Evolutionary conservation across 306 rosid genomes (phyloP).

Genomic region (Hippophae rhamnoides): DNA sequence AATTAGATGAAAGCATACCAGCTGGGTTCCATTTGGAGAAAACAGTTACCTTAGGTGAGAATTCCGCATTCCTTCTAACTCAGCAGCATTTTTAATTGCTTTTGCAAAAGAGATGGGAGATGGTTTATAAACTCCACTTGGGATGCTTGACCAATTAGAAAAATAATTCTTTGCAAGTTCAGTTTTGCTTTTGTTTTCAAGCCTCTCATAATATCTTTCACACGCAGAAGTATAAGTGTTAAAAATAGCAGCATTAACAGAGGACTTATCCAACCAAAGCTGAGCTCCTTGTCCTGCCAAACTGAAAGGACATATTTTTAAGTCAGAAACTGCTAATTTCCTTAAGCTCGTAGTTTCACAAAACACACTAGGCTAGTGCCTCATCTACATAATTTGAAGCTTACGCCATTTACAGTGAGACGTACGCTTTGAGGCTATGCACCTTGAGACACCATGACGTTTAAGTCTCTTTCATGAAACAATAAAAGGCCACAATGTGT

Average conservation of each 20-base stretch:
- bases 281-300: constrained; percentile 57
- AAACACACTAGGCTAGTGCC: too few relatives aligned
- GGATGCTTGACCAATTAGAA: constrained; percentile 32
- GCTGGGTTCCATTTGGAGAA: constrained; percentile 7
- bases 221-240: constrained; percentile 65
- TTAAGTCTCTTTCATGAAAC: too few relatives aligned
- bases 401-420: too few relatives aligned
- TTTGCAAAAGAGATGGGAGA: constrained; percentile 74
- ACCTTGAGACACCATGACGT: too few relatives aligned
- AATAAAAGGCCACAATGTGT: too few relatives aligned
- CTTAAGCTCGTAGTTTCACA: too few relatives aligned
- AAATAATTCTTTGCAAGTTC: constrained; percentile 29
- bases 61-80: constrained; percentile 76
- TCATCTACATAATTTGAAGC: too few relatives aligned
- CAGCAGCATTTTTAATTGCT: constrained; percentile 76
- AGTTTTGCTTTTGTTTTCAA: constrained; percentile 33
- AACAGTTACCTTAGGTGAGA: constrained; percentile 66
- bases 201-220: constrained; percentile 35
- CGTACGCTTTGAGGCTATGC: too few relatives aligned
- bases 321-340: too few relatives aligned
- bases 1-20: constrained; percentile 18
- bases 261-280: constrained; percentile 82
- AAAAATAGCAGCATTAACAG: constrained; percentile 85
- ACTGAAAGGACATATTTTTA: constrained; percentile 28
- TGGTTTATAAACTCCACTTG: constrained; percentile 37